phyloP scores from a whole-genome alignment of 257 asterid genomes.

The Ehretia macrophylla region DNA sequence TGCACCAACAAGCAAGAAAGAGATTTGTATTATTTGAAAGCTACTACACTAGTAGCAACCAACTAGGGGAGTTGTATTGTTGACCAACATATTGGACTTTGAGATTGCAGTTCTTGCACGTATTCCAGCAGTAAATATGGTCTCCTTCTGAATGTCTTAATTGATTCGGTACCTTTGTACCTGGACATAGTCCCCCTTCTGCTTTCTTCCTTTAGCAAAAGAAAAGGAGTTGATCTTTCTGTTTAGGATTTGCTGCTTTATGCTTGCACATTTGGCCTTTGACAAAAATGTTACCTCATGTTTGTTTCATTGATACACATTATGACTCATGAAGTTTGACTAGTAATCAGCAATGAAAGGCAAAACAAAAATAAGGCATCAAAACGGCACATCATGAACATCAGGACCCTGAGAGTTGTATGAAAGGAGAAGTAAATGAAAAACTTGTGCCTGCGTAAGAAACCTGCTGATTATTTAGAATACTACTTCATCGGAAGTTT shows the following conservation, averaged over 20 bases:
- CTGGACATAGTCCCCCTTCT: no score
- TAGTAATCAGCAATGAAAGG: no score
- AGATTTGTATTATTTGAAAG: conserved; percentile 24
- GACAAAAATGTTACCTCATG: neutral
- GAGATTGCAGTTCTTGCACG: neutral
- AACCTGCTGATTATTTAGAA: no score
- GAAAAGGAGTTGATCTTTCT: neutral
- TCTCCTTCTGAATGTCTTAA: neutral
- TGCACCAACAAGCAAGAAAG: conserved; percentile 29
- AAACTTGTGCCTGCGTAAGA: no score
- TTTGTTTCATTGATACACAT: no score
- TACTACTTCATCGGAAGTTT: no score
- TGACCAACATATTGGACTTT: conserved; percentile 3
- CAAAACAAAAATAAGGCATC: no score
- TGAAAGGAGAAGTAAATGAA: no score
- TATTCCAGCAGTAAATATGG: neutral
- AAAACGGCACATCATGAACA: no score
- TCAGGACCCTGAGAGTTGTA: no score
- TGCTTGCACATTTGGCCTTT: neutral
- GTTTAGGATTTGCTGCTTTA: neutral
- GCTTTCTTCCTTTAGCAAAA: neutral
- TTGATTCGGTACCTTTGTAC: neutral
- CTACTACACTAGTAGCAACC: conserved; percentile 14
- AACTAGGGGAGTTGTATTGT: conserved; percentile 9
- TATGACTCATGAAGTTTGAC: no score